These are phyloP conservation scores for Immersiella caudata DNA, from an alignment of 495 filamentous ascomycete species.

Conservation along the genomic window DNA sequence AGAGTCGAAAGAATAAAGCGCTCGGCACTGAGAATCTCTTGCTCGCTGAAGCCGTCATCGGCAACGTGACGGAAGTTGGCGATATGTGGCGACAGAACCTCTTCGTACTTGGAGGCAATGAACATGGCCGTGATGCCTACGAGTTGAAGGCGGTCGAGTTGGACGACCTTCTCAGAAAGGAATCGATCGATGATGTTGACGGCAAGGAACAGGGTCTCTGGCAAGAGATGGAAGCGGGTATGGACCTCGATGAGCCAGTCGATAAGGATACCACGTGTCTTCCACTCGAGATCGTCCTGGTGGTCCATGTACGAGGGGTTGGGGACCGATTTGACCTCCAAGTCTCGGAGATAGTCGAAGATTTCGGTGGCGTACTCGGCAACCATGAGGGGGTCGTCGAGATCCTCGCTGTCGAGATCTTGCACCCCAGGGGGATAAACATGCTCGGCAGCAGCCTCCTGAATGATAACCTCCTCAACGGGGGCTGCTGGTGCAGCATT, in stretches of 20 bases:
- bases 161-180: slow-evolving; percentile 88
- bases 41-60: slow-evolving; percentile 94
- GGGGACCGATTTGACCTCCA: slow-evolving; percentile 80
- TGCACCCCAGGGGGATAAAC: slow-evolving; percentile 55
- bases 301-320: slow-evolving; percentile 94
- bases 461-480: neutral
- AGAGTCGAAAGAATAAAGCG: slow-evolving; percentile 87
- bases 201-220: slow-evolving; percentile 95
- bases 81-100: slow-evolving; percentile 94
- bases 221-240: slow-evolving; percentile 92
- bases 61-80: slow-evolving; percentile 95
- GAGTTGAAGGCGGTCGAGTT: slow-evolving; percentile 91
- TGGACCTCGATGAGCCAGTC: slow-evolving; percentile 99
- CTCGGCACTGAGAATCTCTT: slow-evolving; percentile 95
- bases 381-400: slow-evolving; percentile 94
- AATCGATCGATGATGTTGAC: slow-evolving; percentile 99
- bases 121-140: slow-evolving; percentile 99
- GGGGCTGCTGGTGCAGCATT: slow-evolving; percentile 34
- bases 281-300: slow-evolving; percentile 95
- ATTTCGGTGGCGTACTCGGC: slow-evolving; percentile 97
- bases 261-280: slow-evolving; percentile 94
- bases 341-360: slow-evolving; percentile 90
- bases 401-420: slow-evolving; percentile 81
- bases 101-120: slow-evolving; percentile 98
- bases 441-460: slow-evolving; percentile 31